These are phyloP conservation scores for Trichoderma guizhouense DNA, from an alignment of 2,329 filamentous ascomycete species.

Conservation along the genomic window DNA sequence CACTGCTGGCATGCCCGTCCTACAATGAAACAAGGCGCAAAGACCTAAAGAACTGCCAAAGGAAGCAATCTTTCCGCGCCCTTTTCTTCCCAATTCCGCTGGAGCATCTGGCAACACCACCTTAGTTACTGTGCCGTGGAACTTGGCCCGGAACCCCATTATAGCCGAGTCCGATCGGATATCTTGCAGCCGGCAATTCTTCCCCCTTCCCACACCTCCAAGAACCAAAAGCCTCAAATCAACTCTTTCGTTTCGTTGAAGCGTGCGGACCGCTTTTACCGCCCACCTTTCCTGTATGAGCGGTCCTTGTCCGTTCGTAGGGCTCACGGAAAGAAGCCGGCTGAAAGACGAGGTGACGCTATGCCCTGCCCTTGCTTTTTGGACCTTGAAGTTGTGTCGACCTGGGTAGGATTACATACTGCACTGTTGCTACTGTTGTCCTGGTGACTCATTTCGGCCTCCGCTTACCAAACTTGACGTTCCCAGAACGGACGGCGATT, in stretches of 20 bases:
- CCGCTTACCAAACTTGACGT: background rate
- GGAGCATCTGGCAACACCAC: background rate
- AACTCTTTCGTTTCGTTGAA: background rate
- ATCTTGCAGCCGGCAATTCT: conserved; percentile 10
- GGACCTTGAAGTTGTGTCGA: background rate
- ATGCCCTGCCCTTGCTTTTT: background rate
- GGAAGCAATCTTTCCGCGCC: background rate
- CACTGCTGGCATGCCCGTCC: background rate
- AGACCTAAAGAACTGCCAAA: background rate
- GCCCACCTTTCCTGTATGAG: background rate
- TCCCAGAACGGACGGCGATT: background rate
- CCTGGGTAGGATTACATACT: background rate
- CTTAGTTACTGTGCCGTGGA: background rate
- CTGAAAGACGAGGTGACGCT: background rate
- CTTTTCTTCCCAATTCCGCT: background rate
- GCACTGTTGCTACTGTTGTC: background rate
- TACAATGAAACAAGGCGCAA: background rate
- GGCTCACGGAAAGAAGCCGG: background rate
- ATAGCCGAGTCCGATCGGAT: conserved; percentile 11
- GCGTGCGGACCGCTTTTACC: conserved; percentile 3
- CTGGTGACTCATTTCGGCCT: background rate
- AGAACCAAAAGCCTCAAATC: background rate
- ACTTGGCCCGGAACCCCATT: background rate
- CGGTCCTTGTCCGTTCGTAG: background rate
- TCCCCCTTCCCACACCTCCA: background rate